Evolutionary conservation across 768 basidiomycete species (phyloP), one percentile per base, ranked within the genome.

Genomic region (Suillus tomentosus): DNA sequence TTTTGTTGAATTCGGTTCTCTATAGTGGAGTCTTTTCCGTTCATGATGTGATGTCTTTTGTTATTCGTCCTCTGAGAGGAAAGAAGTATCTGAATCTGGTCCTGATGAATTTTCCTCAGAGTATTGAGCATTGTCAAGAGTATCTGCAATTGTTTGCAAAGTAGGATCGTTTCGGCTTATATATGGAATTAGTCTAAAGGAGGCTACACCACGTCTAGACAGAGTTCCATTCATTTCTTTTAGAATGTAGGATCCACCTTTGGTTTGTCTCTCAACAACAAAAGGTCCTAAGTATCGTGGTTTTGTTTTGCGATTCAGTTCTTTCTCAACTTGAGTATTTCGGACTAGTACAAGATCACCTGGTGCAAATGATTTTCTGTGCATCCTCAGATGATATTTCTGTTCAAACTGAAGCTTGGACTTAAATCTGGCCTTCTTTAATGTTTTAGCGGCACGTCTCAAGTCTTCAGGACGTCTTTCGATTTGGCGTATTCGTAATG

Each of bases 201-300:
- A 27, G 27, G 3, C 27, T 27, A 2, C 27, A 27, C 3, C 17
- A 19, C 51, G 31, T 39, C 63, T 43, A n/a, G 36, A 36, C 24
- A 24, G 24, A 5, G 67, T 64, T 5, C 71, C 68, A 36, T 70
- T 62, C 24, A 72, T 60, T 61, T 73, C 68, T 6, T 54, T 37
- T 3, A 70, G 22, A 3, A 65, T 37, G 24, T 72, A 71, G 11
- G 62, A 48, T 6, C 65, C 64, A 27, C 58, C 60, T 13, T 36
- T 55, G 9, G 72, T 76, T 6, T 68, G 66, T 14, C 65, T 37
- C 5, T 79, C 55, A 0, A 82, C 77, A 0, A 75, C 64, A 63
- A 76, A 75, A 0, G 79, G 80, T n/a, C 80, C 80, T 15, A 77
- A 54, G 63, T 80, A 82, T 3, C 76, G 24, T 45, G 71, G 68